Percentiles rank a stretch among this genome's conserved stretches.
Conservation (phyloP, 2,329 filamentous ascomycete species). For the Diaporthe amygdali region DNA sequence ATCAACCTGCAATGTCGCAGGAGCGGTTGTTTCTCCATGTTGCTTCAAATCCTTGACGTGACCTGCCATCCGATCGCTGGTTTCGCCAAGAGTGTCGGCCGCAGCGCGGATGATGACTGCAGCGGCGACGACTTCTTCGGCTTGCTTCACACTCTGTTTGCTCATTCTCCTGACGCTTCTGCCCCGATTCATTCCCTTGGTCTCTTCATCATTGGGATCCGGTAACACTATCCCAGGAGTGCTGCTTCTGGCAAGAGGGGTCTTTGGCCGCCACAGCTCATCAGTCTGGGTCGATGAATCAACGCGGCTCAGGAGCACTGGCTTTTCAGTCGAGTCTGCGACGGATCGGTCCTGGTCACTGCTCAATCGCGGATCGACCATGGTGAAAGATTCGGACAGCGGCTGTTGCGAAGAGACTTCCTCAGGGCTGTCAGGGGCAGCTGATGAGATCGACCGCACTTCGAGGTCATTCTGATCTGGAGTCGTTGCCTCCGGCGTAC, state of each 20-base stretch:
- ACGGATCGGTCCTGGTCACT: constrained; percentile 9
- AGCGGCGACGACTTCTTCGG: constrained; percentile 59
- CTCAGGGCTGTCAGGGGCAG: neutral
- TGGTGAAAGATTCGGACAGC: constrained; percentile 29
- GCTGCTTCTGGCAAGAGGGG: constrained; percentile 36
- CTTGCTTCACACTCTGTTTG: constrained; percentile 49
- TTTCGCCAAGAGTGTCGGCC: constrained; percentile 45
- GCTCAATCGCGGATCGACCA: constrained; percentile 19
- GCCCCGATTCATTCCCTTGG: constrained; percentile 45
- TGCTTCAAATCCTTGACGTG: constrained; percentile 34
- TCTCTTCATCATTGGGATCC: constrained; percentile 44
- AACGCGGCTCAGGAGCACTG: constrained; percentile 28
- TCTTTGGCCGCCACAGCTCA: constrained; percentile 24
- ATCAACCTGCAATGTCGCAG: constrained; percentile 22
- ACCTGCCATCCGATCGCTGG: constrained; percentile 28
- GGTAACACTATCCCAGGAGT: constrained; percentile 56
- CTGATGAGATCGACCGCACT: neutral
- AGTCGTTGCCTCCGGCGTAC: neutral
- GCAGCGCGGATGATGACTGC: constrained; percentile 60
- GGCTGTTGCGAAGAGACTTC: constrained; percentile 23
- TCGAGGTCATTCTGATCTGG: neutral
- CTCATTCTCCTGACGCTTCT: constrained; percentile 51
- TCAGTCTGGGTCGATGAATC: constrained; percentile 38
- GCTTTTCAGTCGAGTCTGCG: neutral
- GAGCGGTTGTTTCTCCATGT: constrained; percentile 21